Evolutionary conservation across 2,329 filamentous ascomycete genomes (phyloP), one percentile per base, ranked within the genome.

Genomic region (Neopestalotiopsis rosae): DNA sequence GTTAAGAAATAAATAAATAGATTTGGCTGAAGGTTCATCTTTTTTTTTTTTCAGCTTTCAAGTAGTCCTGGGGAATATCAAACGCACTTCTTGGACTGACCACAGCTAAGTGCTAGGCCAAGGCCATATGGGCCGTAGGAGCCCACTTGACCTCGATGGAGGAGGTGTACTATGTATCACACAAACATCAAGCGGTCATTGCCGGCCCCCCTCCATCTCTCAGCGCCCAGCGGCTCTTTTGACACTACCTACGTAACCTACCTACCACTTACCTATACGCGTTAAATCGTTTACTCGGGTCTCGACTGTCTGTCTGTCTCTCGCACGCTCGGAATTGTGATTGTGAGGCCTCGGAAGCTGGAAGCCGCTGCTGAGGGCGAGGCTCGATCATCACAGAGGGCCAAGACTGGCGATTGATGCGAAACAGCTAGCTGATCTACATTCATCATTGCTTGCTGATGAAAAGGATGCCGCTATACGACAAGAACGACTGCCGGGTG

Each of bases 1-100:
- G n/a, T 52, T 52, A 52, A 52, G 45, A n/a, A 52, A 24, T 52
- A 20, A 52, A 52, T 52, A 52, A 52, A 52, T 52, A 52, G 45
- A 52, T 52, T 17, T 52, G 45, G 45, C n/a, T n/a, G 20, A 52
- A 52, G 45, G n/a, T 52, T 52, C 6, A 6, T 38, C 24, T 7
- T 38, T 38, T 38, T 38, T 38, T 38, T 38, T 52, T 52, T 52
- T 52, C 45, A 52, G 45, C 45, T 52, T 10, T 10, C 45, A 52
- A 52, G 45, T 52, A 17, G 45, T 52, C 45, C 45, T 17, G 17
- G 45, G n/a, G 45, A 52, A 52, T 52, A 52, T 52, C 45, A 52
- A 52, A 52, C 45, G 45, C 6, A 17, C 45, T 52, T 52, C 34
- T 38, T 38, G 34, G 34, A 28, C 10, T 38, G 34, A 38, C 34